Base-by-base conservation (phyloP, 2,329 filamentous ascomycete species). In the Nemania sp. region DNA sequence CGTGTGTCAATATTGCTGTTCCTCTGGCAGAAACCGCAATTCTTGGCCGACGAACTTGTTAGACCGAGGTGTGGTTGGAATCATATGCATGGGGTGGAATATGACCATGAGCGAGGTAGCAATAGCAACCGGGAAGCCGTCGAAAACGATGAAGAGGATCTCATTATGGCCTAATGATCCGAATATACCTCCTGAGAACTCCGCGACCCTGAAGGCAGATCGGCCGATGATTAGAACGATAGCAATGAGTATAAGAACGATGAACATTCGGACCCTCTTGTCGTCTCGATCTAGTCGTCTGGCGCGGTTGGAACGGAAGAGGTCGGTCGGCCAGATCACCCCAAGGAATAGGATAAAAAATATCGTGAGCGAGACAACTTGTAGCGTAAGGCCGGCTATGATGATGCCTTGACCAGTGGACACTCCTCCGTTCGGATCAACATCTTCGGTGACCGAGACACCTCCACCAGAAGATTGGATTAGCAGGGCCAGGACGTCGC, bases 281-380 rank as follows among this genome's bases (percentile, higher is more conserved):
- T 66, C 64, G 10, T 63, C 45, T 5, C 24, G n/a, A 29, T 62
- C 43, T 3, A 69, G 38, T 27, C 29, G 29, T 5, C 5, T n/a
- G 1, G 60, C 47, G 4, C 41, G 24, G 2, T 24, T 53, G 11
- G 57, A 10, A 3, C 54, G 45, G 13, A 70, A 69, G n/a, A 71
- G 60, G 7, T 64, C 32, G 35, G 61, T 53, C 1, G 70, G 70
- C 55, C 53, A 66, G 29, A 70, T 58, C 1, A 71, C 62, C 1
- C 53, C 70, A 15, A 69, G 15, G 38, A 71, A 71, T 18, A 71
- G 62, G 20, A 70, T 32, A 38, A 71, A 64, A 11, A 70, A 71
- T n/a, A 71, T 15, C 1, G 58, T 43, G 4, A 71, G 62, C 1
- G 70, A 70, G 49, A 70, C 20, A 2, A 68, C 67, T 56, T 71